These are phyloP conservation scores for Hyaloscypha hepaticicola DNA, from an alignment of 495 filamentous ascomycete genomes.

Conservation along the genomic window DNA sequence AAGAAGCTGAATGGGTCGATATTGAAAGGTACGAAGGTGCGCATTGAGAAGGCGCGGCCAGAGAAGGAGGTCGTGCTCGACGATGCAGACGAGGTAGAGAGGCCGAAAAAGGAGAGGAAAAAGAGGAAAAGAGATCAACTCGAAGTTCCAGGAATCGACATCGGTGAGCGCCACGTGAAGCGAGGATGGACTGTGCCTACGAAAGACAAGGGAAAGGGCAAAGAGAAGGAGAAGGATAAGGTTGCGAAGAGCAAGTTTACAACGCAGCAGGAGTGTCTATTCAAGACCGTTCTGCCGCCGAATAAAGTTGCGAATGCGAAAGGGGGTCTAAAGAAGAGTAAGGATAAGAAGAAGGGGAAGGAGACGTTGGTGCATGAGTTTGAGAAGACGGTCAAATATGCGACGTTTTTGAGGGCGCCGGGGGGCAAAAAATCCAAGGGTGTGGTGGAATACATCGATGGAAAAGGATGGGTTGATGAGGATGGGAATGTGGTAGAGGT, in stretches of 20 bases:
- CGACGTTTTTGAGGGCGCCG: constrained; percentile 66
- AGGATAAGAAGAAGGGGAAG: constrained; percentile 54
- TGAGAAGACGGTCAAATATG: constrained; percentile 71
- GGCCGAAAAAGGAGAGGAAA: constrained; percentile 45
- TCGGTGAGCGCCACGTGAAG: constrained; percentile 78
- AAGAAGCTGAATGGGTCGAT: constrained; percentile 91
- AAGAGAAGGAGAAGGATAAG: constrained; percentile 52
- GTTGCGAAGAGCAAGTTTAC: constrained; percentile 72
- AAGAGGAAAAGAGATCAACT: constrained; percentile 59
- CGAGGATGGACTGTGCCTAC: constrained; percentile 73
- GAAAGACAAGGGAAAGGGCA: constrained; percentile 41
- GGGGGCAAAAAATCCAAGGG: constrained; percentile 35
- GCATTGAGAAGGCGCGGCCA: constrained; percentile 70
- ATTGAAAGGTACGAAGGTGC: constrained; percentile 80
- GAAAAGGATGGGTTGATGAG: constrained; percentile 85
- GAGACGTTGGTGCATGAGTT: constrained; percentile 76
- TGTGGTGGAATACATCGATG: constrained; percentile 62
- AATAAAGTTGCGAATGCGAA: constrained; percentile 47
- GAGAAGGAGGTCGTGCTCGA: constrained; percentile 36
- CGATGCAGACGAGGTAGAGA: constrained; percentile 39
- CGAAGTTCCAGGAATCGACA: constrained; percentile 64
- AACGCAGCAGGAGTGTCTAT: constrained; percentile 73
- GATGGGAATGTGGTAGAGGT: constrained; percentile 72
- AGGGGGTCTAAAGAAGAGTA: constrained; percentile 44
- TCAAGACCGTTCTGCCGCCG: constrained; percentile 73